Base-by-base conservation (phyloP, 768 basidiomycete genomes). In the Tricholoma flavovirens region DNA sequence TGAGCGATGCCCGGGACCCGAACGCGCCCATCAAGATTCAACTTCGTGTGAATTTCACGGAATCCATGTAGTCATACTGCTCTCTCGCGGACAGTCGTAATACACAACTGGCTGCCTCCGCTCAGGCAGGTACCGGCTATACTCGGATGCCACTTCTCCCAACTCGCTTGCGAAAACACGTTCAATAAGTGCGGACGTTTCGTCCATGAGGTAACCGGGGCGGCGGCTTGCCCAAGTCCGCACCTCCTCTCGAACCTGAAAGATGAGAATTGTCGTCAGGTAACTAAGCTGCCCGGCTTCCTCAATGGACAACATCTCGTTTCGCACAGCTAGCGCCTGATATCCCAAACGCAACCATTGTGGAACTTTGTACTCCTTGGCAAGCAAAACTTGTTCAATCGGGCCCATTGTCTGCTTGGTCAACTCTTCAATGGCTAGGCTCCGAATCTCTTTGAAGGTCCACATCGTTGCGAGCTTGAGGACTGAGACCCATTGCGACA, bases 391-490 rank as follows among this genome's bases (percentile, higher is more conserved):
- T 57, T 68, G 68, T 7, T 72, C 68, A 4, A 66, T 55, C 22
- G 67, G 59, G 5, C 57, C 59, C 15, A 68, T 54, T 0, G 42
- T 36, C 3, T 57, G 26, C 3, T 54, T 14, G 2, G 58, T 36
- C 26, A 79, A 62, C 1, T 60, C 54, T 4, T 66, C 14, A 14
- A 74, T 63, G 4, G 73, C 73, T 32, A 64, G 56, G 15, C 59
- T 52, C 32, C 72, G 66, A 29, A 76, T 49, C 12, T 56, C 49
- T 17, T 63, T 57, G 50, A 74, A 74, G 40, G 64, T 61, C 73
- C 77, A 78, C 62, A 73, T 71, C 5, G 61, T 69, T 5, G 77
- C 62, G 19, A 78, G 61, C 57, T 73, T 72, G n/a, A 75, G 60
- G 19, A 74, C 67, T 0, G 72, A 67, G 14, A 70, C 59, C 79